Evolutionary conservation across 805 yeast species (phyloP).

Genomic region (Yamadazyma kitorensis): DNA sequence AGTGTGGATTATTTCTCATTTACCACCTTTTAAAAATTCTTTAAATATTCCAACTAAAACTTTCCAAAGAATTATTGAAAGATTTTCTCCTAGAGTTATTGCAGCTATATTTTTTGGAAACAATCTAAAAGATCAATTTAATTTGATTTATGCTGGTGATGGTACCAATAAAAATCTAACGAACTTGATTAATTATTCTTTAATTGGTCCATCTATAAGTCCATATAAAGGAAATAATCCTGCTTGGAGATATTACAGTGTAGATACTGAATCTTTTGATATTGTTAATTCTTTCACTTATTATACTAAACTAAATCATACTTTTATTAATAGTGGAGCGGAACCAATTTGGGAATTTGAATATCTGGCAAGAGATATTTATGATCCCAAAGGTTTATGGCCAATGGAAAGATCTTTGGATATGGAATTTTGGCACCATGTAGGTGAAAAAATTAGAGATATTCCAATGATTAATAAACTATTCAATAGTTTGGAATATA

Average conservation of each 20-base stretch:
- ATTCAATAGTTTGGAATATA: slow-evolving; percentile 46
- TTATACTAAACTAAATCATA: slow-evolving; percentile 56
- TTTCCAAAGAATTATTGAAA: slow-evolving; percentile 53
- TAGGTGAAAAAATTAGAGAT: slow-evolving; percentile 32
- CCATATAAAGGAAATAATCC: slow-evolving; percentile 63
- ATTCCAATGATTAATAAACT: slow-evolving; percentile 43
- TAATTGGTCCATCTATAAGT: slow-evolving; percentile 64
- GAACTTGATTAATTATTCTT: slow-evolving; percentile 46
- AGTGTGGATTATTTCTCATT: slow-evolving; percentile 73
- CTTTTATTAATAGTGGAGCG: slow-evolving; percentile 49
- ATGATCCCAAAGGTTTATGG: slow-evolving; percentile 54
- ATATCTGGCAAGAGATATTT: slow-evolving; percentile 62
- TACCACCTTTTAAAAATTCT: slow-evolving; percentile 57
- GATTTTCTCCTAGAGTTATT: slow-evolving; percentile 67
- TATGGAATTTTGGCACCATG: slow-evolving; percentile 58
- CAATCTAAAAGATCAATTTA: slow-evolving; percentile 66
- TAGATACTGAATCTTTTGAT: slow-evolving; percentile 57
- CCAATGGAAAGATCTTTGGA: slow-evolving; percentile 57
- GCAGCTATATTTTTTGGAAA: slow-evolving; percentile 71
- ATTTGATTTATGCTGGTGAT: slow-evolving; percentile 51
- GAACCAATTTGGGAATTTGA: slow-evolving; percentile 64
- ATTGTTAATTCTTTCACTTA: slow-evolving; percentile 59
- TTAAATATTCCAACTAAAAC: slow-evolving; percentile 59
- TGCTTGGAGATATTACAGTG: slow-evolving; percentile 68
- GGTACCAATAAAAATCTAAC: slow-evolving; percentile 25